A percentile compares a stretch with the other conserved stretches of the same genome.
Evolutionary conservation across 768 basidiomycete genomes (phyloP).

Genomic region (Dioszegia hungarica): DNA sequence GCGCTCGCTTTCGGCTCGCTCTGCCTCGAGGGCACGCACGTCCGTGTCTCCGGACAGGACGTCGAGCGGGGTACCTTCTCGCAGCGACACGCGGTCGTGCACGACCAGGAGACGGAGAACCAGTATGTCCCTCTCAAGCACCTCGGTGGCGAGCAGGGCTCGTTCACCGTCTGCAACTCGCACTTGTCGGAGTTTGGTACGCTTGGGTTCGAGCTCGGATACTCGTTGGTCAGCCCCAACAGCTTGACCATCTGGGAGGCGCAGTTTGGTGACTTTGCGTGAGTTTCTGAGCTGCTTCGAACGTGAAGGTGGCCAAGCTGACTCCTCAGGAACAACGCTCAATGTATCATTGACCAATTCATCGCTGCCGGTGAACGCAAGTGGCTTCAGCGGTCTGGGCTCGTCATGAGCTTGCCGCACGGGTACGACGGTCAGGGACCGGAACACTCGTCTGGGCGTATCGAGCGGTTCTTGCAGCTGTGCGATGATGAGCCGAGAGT

Average conservation of each 20-base stretch:
- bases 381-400: conserved; percentile 88
- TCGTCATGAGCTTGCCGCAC: conserved; percentile 84
- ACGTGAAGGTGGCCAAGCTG: neutral
- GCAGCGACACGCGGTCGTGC: conserved; percentile 92
- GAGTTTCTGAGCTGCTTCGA: conserved; percentile 10
- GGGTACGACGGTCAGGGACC: conserved; percentile 99
- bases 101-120: conserved; percentile 88
- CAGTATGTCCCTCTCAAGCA: conserved; percentile 87
- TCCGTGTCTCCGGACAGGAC: conserved; percentile 94
- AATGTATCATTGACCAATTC: conserved; percentile 98
- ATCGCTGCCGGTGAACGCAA: conserved; percentile 95
- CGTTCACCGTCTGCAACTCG: conserved; percentile 93
- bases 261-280: conserved; percentile 90
- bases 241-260: conserved; percentile 96
- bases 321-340: conserved; percentile 68
- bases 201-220: conserved; percentile 96
- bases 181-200: conserved; percentile 90
- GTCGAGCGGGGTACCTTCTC: conserved; percentile 99
- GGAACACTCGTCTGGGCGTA: conserved; percentile 90
- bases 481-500: conserved; percentile 93
- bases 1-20: conserved; percentile 93
- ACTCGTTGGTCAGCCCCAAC: conserved; percentile 94
- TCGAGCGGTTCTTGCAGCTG: conserved; percentile 95
- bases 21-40: conserved; percentile 85
- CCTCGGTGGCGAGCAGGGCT: conserved; percentile 79